phyloP scores from a whole-genome alignment of 2,329 filamentous ascomycete species.

The Trichophyton schoenleinii region DNA sequence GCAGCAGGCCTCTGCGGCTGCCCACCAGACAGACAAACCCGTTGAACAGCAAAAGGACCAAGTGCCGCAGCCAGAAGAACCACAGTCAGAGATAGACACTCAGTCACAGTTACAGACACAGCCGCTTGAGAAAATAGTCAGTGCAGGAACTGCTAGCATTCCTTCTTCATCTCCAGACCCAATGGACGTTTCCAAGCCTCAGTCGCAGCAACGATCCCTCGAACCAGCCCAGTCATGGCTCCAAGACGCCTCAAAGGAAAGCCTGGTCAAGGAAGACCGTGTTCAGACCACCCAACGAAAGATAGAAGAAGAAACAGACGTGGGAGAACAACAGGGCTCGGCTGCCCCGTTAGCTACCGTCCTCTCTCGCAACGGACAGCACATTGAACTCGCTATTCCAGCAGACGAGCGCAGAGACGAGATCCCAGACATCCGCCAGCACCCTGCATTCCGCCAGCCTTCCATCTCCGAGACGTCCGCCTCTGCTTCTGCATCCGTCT shows the following conservation, averaged over 20 bases:
- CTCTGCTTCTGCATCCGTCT: no score
- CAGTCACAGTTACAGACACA: no score
- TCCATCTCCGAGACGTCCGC: slow-evolving; percentile 39
- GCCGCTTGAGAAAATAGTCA: no score
- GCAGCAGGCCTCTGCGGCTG: not conserved
- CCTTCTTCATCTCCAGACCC: not conserved
- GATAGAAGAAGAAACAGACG: not conserved
- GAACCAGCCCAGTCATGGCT: slow-evolving; percentile 21
- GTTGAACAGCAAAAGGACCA: not conserved
- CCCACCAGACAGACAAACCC: not conserved
- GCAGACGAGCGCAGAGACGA: slow-evolving; percentile 17
- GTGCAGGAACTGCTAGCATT: not conserved
- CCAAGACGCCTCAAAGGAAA: slow-evolving; percentile 24
- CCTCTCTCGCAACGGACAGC: not conserved
- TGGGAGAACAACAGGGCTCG: no score
- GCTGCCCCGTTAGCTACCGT: not conserved
- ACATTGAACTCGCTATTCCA: slow-evolving; percentile 25
- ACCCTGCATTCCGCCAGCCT: slow-evolving; percentile 31
- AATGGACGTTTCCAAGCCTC: not conserved
- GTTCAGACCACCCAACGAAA: not conserved
- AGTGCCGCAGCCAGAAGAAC: not conserved
- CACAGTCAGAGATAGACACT: no score
- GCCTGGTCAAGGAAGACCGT: slow-evolving; percentile 12
- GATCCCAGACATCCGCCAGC: slow-evolving; percentile 36
- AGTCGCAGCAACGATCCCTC: not conserved